Conservation (phyloP, 2,329 filamentous ascomycete species). For the Emergomyces pasteurianus region DNA sequence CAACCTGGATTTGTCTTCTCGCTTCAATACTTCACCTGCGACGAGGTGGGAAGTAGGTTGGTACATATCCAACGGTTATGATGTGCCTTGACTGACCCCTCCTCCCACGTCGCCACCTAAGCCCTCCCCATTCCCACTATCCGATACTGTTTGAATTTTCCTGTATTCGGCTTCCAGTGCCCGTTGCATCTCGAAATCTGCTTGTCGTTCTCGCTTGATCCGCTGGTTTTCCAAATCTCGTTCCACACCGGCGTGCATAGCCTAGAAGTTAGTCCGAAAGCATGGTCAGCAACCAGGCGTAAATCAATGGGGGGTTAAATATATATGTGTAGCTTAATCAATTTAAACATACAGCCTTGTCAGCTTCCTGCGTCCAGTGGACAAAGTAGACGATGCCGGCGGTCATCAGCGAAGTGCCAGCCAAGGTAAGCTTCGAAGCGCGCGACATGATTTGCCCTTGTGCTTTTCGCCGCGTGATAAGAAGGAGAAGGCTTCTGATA, state of each 20-base stretch:
- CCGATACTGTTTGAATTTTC: conserved; percentile 69
- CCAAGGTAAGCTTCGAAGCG: conserved; percentile 75
- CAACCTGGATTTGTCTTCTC: not conserved
- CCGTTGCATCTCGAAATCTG: conserved; percentile 88
- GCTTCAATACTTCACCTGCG: not conserved
- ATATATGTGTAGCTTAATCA: not conserved
- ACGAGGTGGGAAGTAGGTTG: not conserved
- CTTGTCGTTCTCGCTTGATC: conserved; percentile 76
- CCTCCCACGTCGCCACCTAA: not conserved
- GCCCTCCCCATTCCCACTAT: conserved; percentile 23
- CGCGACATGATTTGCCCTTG: conserved; percentile 56
- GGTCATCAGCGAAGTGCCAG: conserved; percentile 64
- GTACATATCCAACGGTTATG: not conserved
- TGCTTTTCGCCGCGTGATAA: not conserved
- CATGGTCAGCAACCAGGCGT: not conserved
- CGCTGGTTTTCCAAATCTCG: conserved; percentile 91
- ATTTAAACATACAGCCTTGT: conserved; percentile 56
- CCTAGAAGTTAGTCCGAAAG: conserved; percentile 34
- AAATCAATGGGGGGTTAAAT: not conserved
- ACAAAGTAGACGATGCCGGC: conserved; percentile 70
- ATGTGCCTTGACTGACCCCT: not conserved
- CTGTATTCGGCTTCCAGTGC: conserved; percentile 79
- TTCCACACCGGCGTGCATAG: conserved; percentile 90
- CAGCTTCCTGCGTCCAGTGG: conserved; percentile 74
- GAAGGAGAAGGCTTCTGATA: not conserved